Percentiles rank a stretch among this genome's conserved stretches.
Conservation (phyloP, 345 rosid species). For the Triadica sebifera region DNA sequence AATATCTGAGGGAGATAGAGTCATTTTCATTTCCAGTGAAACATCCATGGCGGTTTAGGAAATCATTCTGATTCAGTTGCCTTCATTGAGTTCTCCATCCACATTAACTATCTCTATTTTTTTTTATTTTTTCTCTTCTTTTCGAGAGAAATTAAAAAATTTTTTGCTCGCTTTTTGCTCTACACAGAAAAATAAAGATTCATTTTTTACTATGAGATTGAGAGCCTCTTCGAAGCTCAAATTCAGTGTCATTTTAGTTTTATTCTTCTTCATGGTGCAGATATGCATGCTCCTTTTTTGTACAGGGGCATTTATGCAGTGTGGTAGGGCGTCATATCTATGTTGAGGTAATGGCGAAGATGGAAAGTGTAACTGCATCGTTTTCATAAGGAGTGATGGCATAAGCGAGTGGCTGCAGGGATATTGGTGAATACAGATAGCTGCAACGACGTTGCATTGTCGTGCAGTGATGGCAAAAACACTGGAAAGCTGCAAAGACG, state of each 20-base stretch:
- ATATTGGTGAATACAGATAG: too few species aligned
- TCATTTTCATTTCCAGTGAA: slow-evolving; percentile 5
- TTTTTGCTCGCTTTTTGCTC: not conserved
- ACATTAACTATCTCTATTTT: slow-evolving; percentile 5
- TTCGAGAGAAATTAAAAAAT: slow-evolving; percentile 8
- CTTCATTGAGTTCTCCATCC: slow-evolving; percentile 4
- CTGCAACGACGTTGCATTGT: too few species aligned
- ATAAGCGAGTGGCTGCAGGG: too few species aligned
- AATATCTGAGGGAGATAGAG: slow-evolving; percentile 12
- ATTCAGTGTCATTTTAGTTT: slow-evolving; percentile 13
- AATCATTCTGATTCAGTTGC: slow-evolving; percentile 15
- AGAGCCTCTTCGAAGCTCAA: slow-evolving; percentile 12
- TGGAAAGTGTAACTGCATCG: too few species aligned
- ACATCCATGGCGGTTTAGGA: slow-evolving; percentile 9
- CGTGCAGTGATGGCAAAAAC: too few species aligned
- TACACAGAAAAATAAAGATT: not conserved
- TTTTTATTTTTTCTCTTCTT: not conserved
- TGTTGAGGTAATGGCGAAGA: too few species aligned
- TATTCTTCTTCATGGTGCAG: slow-evolving; percentile 19
- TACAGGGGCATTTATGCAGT: too few species aligned
- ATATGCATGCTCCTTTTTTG: slow-evolving; percentile 12
- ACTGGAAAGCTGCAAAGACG: too few species aligned
- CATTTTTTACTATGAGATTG: slow-evolving; percentile 27
- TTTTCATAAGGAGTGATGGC: too few species aligned
- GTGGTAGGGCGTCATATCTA: too few species aligned